Evolutionary conservation across 257 asterid genomes (phyloP).

Genomic region (Nicotiana attenuata): DNA sequence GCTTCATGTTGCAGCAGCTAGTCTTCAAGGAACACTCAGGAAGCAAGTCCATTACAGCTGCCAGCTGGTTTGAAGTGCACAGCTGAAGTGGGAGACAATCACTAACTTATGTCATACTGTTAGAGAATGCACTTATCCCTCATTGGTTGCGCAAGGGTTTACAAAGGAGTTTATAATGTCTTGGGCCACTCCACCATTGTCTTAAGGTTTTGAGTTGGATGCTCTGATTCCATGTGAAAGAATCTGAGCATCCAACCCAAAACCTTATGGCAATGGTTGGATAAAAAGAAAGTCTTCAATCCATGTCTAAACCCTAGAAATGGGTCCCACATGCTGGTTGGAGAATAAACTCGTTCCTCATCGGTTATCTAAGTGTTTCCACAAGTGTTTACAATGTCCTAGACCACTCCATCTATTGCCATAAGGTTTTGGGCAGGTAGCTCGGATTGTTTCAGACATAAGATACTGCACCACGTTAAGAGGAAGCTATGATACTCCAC

Average conservation of each 20-base stretch:
- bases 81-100: neutral
- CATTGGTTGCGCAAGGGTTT: neutral
- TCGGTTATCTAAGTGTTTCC: neutral
- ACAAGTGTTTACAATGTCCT: neutral
- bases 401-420: neutral
- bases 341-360: neutral
- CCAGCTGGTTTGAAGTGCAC: neutral
- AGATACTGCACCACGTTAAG: constrained; percentile 4
- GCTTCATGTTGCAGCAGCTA: too few species aligned
- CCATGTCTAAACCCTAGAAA: neutral
- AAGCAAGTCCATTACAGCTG: too few species aligned
- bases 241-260: neutral
- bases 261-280: neutral
- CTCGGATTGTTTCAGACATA: neutral
- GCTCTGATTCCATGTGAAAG: neutral
- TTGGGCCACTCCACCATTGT: neutral
- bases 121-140: constrained; percentile 1
- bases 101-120: neutral
- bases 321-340: neutral
- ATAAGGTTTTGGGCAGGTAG: neutral
- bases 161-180: too few species aligned
- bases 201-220: neutral
- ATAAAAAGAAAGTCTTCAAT: too few species aligned
- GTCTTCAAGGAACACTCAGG: too few species aligned
- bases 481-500: neutral